A percentile compares a stretch with the other conserved stretches of the same genome.
Evolutionary conservation across 192 early-diverging fungal genomes (phyloP).

Genomic region (Backusella liffmaniae): DNA sequence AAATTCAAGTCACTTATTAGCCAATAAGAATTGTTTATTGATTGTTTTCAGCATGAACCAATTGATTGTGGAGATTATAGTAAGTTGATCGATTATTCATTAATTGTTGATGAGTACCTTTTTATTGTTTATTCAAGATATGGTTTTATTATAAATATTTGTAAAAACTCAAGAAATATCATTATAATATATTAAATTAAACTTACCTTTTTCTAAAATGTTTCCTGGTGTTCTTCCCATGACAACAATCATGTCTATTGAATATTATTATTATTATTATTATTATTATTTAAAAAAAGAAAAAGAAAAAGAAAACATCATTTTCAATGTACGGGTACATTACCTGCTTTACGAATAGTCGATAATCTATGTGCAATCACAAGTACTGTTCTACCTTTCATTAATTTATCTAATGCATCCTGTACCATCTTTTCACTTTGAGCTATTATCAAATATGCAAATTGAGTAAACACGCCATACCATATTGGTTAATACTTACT

Average conservation of each 20-base stretch:
- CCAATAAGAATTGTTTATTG: conserved; percentile 4
- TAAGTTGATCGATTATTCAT: conserved; percentile 28
- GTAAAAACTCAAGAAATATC: background rate
- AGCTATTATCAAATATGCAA: conserved; percentile 28
- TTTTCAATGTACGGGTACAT: background rate
- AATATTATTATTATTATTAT: too few relatives aligned
- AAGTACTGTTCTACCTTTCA: conserved; percentile 77
- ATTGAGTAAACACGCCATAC: background rate
- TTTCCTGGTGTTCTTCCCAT: conserved; percentile 39
- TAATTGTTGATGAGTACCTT: conserved; percentile 36
- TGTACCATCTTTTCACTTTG: conserved; percentile 73
- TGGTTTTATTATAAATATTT: too few relatives aligned
- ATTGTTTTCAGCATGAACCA: conserved; percentile 20
- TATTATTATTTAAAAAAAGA: too few relatives aligned
- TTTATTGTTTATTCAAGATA: background rate
- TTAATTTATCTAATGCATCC: conserved; percentile 67
- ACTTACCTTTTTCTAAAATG: conserved; percentile 39
- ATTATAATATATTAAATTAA: background rate
- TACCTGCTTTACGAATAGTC: conserved; percentile 74
- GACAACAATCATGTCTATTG: conserved; percentile 34
- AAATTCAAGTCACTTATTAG: background rate
- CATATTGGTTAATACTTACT: conserved; percentile 25
- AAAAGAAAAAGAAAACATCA: too few relatives aligned
- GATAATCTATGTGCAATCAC: conserved; percentile 83
- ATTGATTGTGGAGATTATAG: conserved; percentile 33